phyloP scores from a whole-genome alignment of 768 basidiomycete species.

The Brasilioporus rufonigricans region DNA sequence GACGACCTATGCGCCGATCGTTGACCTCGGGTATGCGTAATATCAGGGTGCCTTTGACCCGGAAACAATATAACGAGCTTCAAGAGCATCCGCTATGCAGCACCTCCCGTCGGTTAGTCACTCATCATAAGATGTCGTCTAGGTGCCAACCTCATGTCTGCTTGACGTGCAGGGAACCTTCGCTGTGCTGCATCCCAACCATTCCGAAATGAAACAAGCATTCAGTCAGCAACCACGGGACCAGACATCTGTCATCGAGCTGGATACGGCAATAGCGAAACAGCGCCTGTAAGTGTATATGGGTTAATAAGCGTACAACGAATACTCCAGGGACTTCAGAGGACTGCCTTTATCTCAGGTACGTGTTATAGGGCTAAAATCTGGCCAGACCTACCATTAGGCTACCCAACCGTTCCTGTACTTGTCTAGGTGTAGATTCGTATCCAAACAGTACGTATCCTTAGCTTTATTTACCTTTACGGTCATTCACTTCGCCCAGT shows the following conservation, averaged over 20 bases:
- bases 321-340: conserved; percentile 13
- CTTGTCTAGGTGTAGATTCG: too few relatives aligned
- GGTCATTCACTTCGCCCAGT: background rate
- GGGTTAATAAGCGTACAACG: conserved; percentile 1
- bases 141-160: background rate
- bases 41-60: background rate
- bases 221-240: conserved; percentile 15
- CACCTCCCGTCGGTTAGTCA: background rate
- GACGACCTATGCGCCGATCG: background rate
- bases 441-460: too few relatives aligned
- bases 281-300: conserved; percentile 5
- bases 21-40: background rate
- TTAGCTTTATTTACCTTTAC: background rate
- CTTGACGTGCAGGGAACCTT: conserved; percentile 8
- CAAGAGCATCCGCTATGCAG: background rate
- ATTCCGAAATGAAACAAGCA: conserved; percentile 4
- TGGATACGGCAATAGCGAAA: conserved; percentile 9
- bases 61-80: background rate
- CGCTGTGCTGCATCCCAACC: conserved; percentile 2
- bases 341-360: conserved; percentile 35
- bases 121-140: background rate
- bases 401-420: too few relatives aligned
- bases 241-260: conserved; percentile 15
- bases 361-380: too few relatives aligned
- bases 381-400: too few relatives aligned